Evolutionary conservation across 1,284 basidiomycete species (phyloP).

Genomic region (Mycena citricolor): DNA sequence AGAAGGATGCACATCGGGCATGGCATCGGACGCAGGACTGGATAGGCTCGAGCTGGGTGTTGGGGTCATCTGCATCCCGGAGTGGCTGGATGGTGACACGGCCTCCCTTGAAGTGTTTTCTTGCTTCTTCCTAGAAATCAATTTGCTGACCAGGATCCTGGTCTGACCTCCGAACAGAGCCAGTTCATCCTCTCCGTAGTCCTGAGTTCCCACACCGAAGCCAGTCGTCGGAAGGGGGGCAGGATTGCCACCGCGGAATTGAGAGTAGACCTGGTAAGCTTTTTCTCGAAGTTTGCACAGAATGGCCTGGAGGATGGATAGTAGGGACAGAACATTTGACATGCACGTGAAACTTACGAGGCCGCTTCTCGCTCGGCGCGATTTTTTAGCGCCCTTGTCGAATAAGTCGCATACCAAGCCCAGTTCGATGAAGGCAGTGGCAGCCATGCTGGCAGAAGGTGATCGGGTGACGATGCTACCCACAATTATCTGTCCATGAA

Average conservation of each 20-base stretch:
- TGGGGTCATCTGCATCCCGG: too few species aligned
- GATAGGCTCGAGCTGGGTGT: conserved; percentile 27
- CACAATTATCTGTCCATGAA: conserved; percentile 50
- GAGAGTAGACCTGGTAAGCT: conserved; percentile 48
- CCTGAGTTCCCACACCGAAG: conserved; percentile 39
- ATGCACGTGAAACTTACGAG: conserved; percentile 38
- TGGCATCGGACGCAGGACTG: conserved; percentile 22
- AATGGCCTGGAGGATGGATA: conserved; percentile 39
- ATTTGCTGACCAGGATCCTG: conserved; percentile 52
- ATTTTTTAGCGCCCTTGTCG: conserved; percentile 45
- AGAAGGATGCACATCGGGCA: conserved; percentile 60
- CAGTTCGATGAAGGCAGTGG: conserved; percentile 55
- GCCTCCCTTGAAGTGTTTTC: too few species aligned
- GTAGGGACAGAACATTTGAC: not conserved
- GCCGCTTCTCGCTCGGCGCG: conserved; percentile 50
- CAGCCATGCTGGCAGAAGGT: conserved; percentile 57
- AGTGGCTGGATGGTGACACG: too few species aligned
- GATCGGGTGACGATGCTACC: conserved; percentile 56
- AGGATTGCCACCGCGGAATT: conserved; percentile 39
- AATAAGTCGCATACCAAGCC: conserved; percentile 57
- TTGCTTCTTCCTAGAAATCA: conserved; percentile 39
- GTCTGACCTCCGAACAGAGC: conserved; percentile 68
- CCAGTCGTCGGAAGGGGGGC: conserved; percentile 33
- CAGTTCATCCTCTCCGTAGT: conserved; percentile 60
- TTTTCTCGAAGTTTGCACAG: conserved; percentile 47